Evolutionary conservation across 495 filamentous ascomycete genomes (phyloP), one percentile per base, ranked within the genome.

Genomic region (Collariella sp.): DNA sequence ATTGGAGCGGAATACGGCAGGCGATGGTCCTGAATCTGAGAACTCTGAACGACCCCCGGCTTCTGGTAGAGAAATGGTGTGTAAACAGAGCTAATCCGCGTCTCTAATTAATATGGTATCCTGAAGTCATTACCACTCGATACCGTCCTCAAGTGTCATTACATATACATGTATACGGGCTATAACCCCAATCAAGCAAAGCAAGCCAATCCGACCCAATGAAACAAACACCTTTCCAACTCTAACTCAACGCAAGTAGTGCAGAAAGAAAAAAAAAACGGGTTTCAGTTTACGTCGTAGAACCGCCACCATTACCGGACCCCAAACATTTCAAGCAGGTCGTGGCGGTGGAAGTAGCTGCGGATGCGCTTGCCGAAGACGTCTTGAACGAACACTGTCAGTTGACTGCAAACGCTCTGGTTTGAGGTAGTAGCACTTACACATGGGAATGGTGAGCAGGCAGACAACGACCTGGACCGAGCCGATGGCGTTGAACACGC

Each of bases 331-430:
- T 79, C 79, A 33, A 93, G 70, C 19, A 91, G 70, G 68, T 93
- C 82, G 63, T 91, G 74, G 18, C 85, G 77, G 46, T 80, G 70
- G 63, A 85, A 86, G 65, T 86, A 86, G 16, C 74, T 77, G 35
- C 89, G 76, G 51, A 88, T 86, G 57, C 79, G 76, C 70, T 95
- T 95, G 7, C 89, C 89, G 46, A 86, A 84, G 31, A 94, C 70
- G 71, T 93, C 88, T 93, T 60, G 29, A 31, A 12, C 35, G 19
- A 40, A 11, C 11, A 18, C 4, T 5, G 23, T 47, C 29, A 16
- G 26, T 15, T 26, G 13, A 2, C 16, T 26, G 23, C 13, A 7
- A 10, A 3, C 20, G 12, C 10, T 5, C 5, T 12, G 12, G 10
- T n/a, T 4, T 44, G 12, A 15, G 13, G 15, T 6, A 12, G 0